Evolutionary conservation across 352 stramenopile species (phyloP).

Genomic region (Globisporangium cederbergense): DNA sequence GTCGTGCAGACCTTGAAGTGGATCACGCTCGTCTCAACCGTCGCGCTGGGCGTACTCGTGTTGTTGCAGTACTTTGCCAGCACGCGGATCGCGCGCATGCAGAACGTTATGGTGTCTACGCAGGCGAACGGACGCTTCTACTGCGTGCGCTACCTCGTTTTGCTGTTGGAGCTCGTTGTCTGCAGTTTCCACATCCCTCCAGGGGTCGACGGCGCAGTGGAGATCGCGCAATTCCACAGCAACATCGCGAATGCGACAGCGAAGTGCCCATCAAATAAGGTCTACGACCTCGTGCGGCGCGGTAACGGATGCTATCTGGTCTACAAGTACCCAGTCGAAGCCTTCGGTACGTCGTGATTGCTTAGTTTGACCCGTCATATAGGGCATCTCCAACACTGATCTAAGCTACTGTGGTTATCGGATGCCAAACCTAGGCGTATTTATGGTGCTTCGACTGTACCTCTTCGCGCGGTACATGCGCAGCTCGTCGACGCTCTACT

Average conservation of each 20-base stretch:
- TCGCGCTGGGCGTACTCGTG: constrained; percentile 40
- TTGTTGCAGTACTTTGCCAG: constrained; percentile 47
- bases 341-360: constrained; percentile 31
- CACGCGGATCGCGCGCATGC: constrained; percentile 45
- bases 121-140: constrained; percentile 21
- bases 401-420: neutral
- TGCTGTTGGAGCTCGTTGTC: constrained; percentile 53
- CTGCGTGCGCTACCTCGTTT: constrained; percentile 20
- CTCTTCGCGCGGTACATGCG: constrained; percentile 65
- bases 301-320: constrained; percentile 49
- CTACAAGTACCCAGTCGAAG: constrained; percentile 62
- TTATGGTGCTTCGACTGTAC: constrained; percentile 66
- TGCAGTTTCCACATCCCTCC: constrained; percentile 69
- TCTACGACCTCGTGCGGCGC: constrained; percentile 26
- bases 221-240: constrained; percentile 48
- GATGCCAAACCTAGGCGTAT: constrained; percentile 31
- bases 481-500: constrained; percentile 67
- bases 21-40: constrained; percentile 30
- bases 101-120: constrained; percentile 36
- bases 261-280: constrained; percentile 21
- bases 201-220: constrained; percentile 32
- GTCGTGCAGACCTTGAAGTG: constrained; percentile 36
- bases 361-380: neutral
- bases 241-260: constrained; percentile 10
- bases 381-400: neutral